Conservation (phyloP, 2,329 filamentous ascomycete species). For the Pyricularia pennisetigena region DNA sequence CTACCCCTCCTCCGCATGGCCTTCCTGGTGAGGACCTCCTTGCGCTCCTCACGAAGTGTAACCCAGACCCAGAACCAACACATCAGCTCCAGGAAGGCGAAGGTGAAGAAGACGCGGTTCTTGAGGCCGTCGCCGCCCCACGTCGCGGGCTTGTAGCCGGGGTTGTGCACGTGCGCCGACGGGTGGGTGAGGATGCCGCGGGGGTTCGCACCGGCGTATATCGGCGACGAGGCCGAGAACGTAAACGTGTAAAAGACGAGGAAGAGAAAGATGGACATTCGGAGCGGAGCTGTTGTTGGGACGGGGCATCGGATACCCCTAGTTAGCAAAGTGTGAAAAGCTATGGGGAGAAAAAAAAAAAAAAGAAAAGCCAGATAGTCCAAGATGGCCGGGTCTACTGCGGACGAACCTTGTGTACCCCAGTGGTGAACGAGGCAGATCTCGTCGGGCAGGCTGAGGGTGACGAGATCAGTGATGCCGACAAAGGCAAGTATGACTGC, state of each 20-base stretch:
- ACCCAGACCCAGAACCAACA: constrained; percentile 83
- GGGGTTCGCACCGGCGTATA: constrained; percentile 28
- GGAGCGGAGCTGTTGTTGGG: constrained; percentile 43
- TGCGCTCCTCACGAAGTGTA: constrained; percentile 57
- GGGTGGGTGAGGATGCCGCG: constrained; percentile 22
- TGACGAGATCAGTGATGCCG: constrained; percentile 54
- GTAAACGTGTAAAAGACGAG: constrained; percentile 56
- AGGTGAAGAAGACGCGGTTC: constrained; percentile 78
- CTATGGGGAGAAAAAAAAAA: too few species aligned
- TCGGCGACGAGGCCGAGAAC: constrained; percentile 41
- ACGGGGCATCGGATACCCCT: neutral
- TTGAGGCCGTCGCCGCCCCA: constrained; percentile 61
- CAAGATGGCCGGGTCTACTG: constrained; percentile 19
- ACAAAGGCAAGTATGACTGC: constrained; percentile 54
- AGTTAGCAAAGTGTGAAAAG: neutral
- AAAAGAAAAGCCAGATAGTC: constrained; percentile 10
- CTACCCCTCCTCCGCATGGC: constrained; percentile 18
- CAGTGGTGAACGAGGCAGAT: constrained; percentile 53
- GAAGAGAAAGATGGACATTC: constrained; percentile 51
- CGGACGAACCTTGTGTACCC: constrained; percentile 51
- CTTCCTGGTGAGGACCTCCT: constrained; percentile 28
- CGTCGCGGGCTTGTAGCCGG: constrained; percentile 26
- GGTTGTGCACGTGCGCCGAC: constrained; percentile 17
- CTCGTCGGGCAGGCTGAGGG: constrained; percentile 60
- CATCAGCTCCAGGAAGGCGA: constrained; percentile 73